Evolutionary conservation across 441 rosid genomes (phyloP), one percentile per base, ranked within the genome.

Genomic region (Eugenia klotzschiana): DNA sequence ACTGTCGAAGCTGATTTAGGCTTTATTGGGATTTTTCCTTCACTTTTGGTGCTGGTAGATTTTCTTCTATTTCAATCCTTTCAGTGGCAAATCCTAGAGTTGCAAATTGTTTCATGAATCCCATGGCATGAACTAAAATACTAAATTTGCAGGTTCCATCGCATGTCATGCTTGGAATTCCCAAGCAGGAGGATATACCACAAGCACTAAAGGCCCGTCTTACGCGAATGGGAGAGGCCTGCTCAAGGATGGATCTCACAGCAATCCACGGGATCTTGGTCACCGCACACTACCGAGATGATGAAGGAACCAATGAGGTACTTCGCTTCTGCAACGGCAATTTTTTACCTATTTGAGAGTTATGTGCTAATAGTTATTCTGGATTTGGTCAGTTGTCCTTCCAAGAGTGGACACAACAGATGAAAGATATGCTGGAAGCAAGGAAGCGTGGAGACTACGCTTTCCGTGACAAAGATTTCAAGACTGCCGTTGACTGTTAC

Each of bases 321-420:
- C 83, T 57, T 77, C 37, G 51, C 72, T 40, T n/a, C 22, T 51
- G 40, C 58, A 79, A 56, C 46, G 79, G 69, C 20, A 40, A 33
- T 82, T 55, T 57, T 58, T 49, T 73, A 15, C 56, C 69, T 83
- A 53, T 53, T 37, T 56, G 8, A 79, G n/a, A 81, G 37, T 80
- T 56, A 69, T 72, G 20, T 58, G 83, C 86, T 81, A 56, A 84
- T 43, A 60, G 77, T 80, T 84, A 81, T 41, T 74, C 53, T 81
- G 84, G 55, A 83, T 84, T 81, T 80, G 51, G 40, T 85, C 88
- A 93, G 98, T 84, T 90, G 50, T 94, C 98, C 83, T 94, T 95
- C 86, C 93, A 94, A 90, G 98, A 95, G 84, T 94, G 98, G 98
- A 89, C 93, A 16, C 94, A 92, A 83, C 96, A 89, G 84, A 91